Evolutionary conservation across 768 basidiomycete species (phyloP).

Genomic region (Coprinellus aureogranulatus): DNA sequence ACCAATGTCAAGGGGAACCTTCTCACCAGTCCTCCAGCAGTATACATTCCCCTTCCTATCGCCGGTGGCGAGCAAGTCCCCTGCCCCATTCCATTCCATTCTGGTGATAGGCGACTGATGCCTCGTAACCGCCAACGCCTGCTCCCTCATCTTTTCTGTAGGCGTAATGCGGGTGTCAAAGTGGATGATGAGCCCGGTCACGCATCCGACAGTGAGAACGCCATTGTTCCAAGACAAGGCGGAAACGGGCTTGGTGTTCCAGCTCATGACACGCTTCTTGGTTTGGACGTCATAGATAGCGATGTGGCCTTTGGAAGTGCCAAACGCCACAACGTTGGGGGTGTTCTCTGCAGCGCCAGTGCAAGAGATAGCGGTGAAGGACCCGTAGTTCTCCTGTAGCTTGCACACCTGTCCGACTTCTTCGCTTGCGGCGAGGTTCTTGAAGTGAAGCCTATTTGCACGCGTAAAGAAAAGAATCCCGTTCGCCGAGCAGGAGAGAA

Average conservation of each 20-base stretch:
- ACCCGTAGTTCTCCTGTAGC: conserved; percentile 44
- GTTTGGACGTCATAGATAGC: conserved; percentile 43
- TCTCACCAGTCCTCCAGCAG: conserved; percentile 69
- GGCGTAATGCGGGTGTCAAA: conserved; percentile 63
- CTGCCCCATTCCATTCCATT: conserved; percentile 66
- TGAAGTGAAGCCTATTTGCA: conserved; percentile 54
- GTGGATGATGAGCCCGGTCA: conserved; percentile 54
- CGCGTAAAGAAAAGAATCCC: conserved; percentile 51
- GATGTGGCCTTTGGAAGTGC: conserved; percentile 58
- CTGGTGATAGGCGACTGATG: conserved; percentile 68
- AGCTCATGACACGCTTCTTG: conserved; percentile 37
- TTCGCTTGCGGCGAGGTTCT: conserved; percentile 38
- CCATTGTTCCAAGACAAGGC: conserved; percentile 66
- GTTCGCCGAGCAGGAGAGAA: conserved; percentile 42
- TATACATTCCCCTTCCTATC: conserved; percentile 74
- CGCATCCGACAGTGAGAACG: conserved; percentile 13
- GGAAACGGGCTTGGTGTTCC: conserved; percentile 59
- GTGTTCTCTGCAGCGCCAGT: conserved; percentile 25
- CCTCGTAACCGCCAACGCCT: conserved; percentile 61
- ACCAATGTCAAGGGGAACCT: conserved; percentile 51
- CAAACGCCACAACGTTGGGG: conserved; percentile 53
- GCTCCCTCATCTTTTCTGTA: conserved; percentile 53
- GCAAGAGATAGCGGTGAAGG: conserved; percentile 42
- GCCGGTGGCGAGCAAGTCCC: conserved; percentile 69
- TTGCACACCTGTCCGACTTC: conserved; percentile 53